Base-by-base conservation (phyloP, 2,329 filamentous ascomycete species). In the Zopfia rhizophila region DNA sequence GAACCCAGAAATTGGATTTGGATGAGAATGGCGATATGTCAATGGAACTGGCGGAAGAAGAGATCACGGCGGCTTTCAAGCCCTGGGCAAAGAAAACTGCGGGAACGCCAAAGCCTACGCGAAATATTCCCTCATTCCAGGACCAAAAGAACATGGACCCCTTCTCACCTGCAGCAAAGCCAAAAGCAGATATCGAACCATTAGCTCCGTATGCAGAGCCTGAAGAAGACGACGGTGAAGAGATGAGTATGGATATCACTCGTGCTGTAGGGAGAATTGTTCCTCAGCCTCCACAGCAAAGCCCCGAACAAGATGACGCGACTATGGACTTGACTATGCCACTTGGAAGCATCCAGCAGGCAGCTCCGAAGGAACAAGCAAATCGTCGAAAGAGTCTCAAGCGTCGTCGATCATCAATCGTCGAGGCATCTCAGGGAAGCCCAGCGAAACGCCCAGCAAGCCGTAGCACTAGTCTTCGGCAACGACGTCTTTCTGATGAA, bases 191-290 rank as follows among this genome's bases (percentile, higher is more conserved):
- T 4, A n/a, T n/a, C n/a, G n/a, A n/a, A n/a, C n/a, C n/a, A n/a
- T n/a, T n/a, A n/a, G n/a, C n/a, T n/a, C n/a, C n/a, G n/a, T n/a
- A 78, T 19, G 12, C 19, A 6, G n/a, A n/a, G n/a, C n/a, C n/a
- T n/a, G 55, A 51, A 11, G 48, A 81, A 10, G 76, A 77, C 10
- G 75, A 80, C 17, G 80, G 82, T 14, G 82, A 84, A 53, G 90
- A 92, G 27, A 86, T 95, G 79, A 94, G 90, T 16, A 97, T 97
- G 93, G 93, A 97, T 60, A 90, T 97, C 6, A 97, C 93, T 2
- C 85, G 84, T 42, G 90, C 85, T 7, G 78, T 96, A 40, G 93
- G 93, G 7, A 83, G 87, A 3, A 97, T 97, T 41, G 72, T 96
- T 14, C 75, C 80, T 4, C 78, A 72, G 22, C 60, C 70, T 37